These are phyloP conservation scores for Epichloe brachyelytri DNA, from an alignment of 2,329 filamentous ascomycete genomes.

Conservation along the genomic window DNA sequence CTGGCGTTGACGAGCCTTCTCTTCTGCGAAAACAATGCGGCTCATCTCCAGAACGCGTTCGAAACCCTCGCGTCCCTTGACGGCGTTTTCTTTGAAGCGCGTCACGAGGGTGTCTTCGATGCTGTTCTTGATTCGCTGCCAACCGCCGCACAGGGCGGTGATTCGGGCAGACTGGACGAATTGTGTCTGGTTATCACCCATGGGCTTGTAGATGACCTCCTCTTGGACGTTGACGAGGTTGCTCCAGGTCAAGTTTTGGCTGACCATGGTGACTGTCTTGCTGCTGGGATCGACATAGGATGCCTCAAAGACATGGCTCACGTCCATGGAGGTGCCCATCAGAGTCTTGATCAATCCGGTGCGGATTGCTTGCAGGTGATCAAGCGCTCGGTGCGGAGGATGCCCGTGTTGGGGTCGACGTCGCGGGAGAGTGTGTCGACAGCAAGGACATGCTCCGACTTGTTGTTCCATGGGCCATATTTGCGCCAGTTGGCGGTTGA, in stretches of 20 bases:
- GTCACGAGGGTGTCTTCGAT: conserved; percentile 88
- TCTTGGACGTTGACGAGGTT: conserved; percentile 88
- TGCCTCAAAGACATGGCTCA: conserved; percentile 85
- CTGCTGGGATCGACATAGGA: conserved; percentile 78
- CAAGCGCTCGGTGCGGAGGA: conserved; percentile 48
- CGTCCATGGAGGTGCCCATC: conserved; percentile 60
- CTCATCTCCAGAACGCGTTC: conserved; percentile 92
- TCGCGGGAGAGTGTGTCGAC: conserved; percentile 79
- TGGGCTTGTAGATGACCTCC: conserved; percentile 74
- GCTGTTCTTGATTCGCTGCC: conserved; percentile 92
- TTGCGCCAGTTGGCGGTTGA: conserved; percentile 97
- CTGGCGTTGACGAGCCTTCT: conserved; percentile 47
- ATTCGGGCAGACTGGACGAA: conserved; percentile 88
- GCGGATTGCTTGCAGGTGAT: conserved; percentile 51
- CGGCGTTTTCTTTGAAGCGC: conserved; percentile 82
- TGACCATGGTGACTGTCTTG: conserved; percentile 92
- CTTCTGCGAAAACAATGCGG: conserved; percentile 79
- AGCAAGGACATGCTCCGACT: conserved; percentile 90
- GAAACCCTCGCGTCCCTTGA: conserved; percentile 84
- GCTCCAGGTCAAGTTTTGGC: conserved; percentile 83
- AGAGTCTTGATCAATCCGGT: conserved; percentile 68
- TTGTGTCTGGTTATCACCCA: conserved; percentile 47
- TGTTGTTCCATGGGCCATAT: conserved; percentile 98
- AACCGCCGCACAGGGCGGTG: conserved; percentile 87
- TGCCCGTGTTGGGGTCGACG: conserved; percentile 43